Evolutionary conservation across 176 grass and related monocot species (phyloP), one percentile per base, ranked within the genome.

Genomic region (Eleusine indica): DNA sequence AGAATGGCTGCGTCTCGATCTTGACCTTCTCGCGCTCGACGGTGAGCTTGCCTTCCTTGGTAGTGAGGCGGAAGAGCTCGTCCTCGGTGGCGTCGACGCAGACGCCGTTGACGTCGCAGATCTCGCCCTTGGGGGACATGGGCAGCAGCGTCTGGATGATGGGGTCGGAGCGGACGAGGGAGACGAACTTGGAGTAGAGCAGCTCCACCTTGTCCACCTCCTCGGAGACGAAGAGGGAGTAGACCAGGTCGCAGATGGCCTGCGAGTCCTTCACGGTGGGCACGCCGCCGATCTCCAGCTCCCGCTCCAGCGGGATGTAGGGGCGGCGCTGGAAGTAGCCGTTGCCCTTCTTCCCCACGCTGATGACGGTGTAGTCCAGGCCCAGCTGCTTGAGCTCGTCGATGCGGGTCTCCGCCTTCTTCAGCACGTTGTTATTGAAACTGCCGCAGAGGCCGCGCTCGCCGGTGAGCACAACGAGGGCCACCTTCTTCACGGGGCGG

Each of bases 171-270:
- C 92, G 88, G 65, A 97, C 86, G 30, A 97, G 89, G 47, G 78
- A 83, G 58, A 97, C 39, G 86, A 97, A 97, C 83, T 97, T 97
- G 78, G 94, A 89, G 80, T 97, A 97, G 70, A 97, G 89, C 39
- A 97, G 91, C 89, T 97, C 94, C 25, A 97, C 94, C 89, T 97
- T 97, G 86, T 97, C 94, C 9, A 97, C 94, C 82, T 87, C 91
- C 88, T 97, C 94, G 30, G 89, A 82, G 47, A 97, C 89, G 87
- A 97, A 97, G 63, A 97, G 91, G 35, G 94, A 94, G 87, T 94
- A 97, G 51, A 97, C 87, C 41, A 91, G 81, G 84, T 94, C 94
- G 68, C 91, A 92, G 82, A 97, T 93, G 79, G 78, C 79, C 91
- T 97, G 94, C 66, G 91, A 89, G 38, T 97, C 94, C 86, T 94